Base-by-base conservation (phyloP, 257 asterid genomes). In the Thymus quinquecostatus region DNA sequence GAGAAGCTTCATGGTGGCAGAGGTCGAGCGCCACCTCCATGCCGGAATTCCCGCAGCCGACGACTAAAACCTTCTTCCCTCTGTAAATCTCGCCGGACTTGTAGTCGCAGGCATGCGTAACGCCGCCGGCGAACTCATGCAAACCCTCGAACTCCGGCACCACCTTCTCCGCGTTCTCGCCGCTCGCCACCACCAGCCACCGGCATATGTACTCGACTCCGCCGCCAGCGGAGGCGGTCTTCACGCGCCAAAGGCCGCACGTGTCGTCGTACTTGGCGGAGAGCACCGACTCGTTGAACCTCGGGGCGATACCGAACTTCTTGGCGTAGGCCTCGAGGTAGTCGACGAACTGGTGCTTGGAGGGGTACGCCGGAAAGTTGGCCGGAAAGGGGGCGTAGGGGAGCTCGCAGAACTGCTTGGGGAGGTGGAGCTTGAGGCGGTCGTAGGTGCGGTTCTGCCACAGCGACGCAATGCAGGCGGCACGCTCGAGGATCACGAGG, bases 11-110 rank as follows among this genome's bases (percentile, higher is more conserved):
- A 48, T 89, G 84, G 59, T 86, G 91, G 76, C 88, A 91, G 74
- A 91, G 97, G 79, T 91, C 97, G 72, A 91, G 96, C 2, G 89
- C 82, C 27, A 91, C 83, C 63, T 89, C 97, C 97, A 91, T 89
- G 27, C 96, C 95, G 5, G 96, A 91, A 74, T 91, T 91, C 2
- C 95, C 96, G 70, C 95, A 86, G 0, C 96, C 96, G 4, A 87
- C 95, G 10, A 91, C 97, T 7, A 89, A 76, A 3, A 91, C 92
- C 1, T 72, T 69, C 55, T 89, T 87, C 14, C 85, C 95, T 8
- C 82, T 56, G 62, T 73, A 84, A 51, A 8, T 75, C 36, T 86
- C 84, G 9, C 95, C 95, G 28, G 97, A 80, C 70, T 82, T 91
- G 38, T 86, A 91, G 27, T 91, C 97, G 76, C 95, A 86, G 72